phyloP scores from a whole-genome alignment of 257 asterid species.

The Lavandula angustifolia region DNA sequence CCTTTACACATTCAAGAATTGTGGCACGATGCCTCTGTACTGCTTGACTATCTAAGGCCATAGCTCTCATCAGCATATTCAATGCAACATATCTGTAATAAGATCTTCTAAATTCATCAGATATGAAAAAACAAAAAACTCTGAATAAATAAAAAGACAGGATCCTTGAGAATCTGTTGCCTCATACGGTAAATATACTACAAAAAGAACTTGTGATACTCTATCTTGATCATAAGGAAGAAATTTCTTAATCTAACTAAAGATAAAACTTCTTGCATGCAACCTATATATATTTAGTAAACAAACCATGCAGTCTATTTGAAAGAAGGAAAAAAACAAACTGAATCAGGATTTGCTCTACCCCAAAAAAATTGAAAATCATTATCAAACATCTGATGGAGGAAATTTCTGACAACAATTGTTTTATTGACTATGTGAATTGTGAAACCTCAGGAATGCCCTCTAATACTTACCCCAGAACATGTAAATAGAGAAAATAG shows the following conservation, averaged over 20 bases:
- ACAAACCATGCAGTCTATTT: neutral
- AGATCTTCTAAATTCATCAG: constrained; percentile 34
- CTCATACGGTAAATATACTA: neutral
- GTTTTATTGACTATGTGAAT: constrained; percentile 13
- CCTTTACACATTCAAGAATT: constrained; percentile 97
- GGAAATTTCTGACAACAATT: neutral
- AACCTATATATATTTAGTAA: neutral
- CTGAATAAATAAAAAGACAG: constrained; percentile 22
- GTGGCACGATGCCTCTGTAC: constrained; percentile 99
- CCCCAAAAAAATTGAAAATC: neutral
- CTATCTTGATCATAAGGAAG: constrained; percentile 16
- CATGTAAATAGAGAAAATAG: neutral
- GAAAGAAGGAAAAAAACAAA: constrained; percentile 19
- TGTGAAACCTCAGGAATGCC: constrained; percentile 21
- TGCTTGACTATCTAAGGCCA: constrained; percentile 91
- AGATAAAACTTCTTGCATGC: neutral
- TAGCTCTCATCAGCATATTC: constrained; percentile 97
- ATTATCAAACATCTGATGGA: neutral
- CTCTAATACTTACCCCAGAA: constrained; percentile 16
- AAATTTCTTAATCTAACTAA: neutral
- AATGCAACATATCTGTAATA: constrained; percentile 89
- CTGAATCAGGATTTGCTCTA: neutral
- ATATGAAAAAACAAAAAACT: constrained; percentile 14
- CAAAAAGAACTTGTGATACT: neutral
- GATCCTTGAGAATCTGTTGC: constrained; percentile 17